phyloP scores from a whole-genome alignment of 2,329 filamentous ascomycete genomes.

The Penicillium freii region DNA sequence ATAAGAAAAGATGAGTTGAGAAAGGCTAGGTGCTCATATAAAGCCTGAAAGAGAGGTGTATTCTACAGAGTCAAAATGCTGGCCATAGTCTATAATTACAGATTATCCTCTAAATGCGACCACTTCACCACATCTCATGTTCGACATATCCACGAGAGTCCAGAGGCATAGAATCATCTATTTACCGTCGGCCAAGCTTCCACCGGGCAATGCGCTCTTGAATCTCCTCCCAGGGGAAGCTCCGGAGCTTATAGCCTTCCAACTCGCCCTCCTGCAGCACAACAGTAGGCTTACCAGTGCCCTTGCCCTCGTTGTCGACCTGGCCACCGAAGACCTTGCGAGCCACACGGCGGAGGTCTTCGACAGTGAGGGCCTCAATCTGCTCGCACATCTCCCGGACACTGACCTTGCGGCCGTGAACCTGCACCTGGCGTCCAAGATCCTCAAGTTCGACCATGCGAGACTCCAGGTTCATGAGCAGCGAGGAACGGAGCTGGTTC shows the following conservation, averaged over 20 bases:
- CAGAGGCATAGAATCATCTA: neutral
- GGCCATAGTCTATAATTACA: conserved; percentile 17
- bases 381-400: conserved; percentile 88
- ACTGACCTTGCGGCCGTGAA: conserved; percentile 89
- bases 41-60: conserved; percentile 7
- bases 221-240: conserved; percentile 82
- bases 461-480: conserved; percentile 97
- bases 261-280: conserved; percentile 88
- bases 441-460: conserved; percentile 98
- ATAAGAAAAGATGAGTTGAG: neutral
- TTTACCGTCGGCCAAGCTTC: conserved; percentile 68
- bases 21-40: neutral
- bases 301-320: conserved; percentile 70
- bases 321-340: conserved; percentile 72
- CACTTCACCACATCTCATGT: neutral
- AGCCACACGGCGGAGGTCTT: conserved; percentile 80
- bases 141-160: neutral
- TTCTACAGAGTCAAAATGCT: conserved; percentile 11
- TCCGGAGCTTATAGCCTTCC: conserved; percentile 64
- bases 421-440: conserved; percentile 88
- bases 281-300: conserved; percentile 87
- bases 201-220: conserved; percentile 81
- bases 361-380: conserved; percentile 77
- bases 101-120: conserved; percentile 7
- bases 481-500: conserved; percentile 85